Evolutionary conservation across 257 asterid genomes (phyloP).

Genomic region (Nicotiana benthamiana): DNA sequence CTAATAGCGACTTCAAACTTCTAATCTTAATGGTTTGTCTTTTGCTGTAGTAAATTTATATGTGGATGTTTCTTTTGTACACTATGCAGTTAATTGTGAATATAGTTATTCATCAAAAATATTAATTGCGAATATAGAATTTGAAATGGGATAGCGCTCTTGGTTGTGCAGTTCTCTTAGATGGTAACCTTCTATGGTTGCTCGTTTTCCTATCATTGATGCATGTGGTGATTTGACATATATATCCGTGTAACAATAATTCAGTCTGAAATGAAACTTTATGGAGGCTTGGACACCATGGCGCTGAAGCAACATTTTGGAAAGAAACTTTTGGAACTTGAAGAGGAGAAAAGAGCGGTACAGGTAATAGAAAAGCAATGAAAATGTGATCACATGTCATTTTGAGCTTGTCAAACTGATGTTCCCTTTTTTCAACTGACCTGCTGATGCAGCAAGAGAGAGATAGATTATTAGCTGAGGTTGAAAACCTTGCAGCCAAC

Average conservation of each 20-base stretch:
- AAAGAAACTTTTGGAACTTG: slow-evolving; percentile 84
- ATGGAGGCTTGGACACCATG: slow-evolving; percentile 73
- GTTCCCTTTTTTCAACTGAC: slow-evolving; percentile 7
- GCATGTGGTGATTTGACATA: slow-evolving; percentile 4
- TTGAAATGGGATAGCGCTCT: not conserved
- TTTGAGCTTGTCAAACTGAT: slow-evolving; percentile 9
- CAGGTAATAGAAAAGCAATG: slow-evolving; percentile 42
- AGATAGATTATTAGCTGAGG: slow-evolving; percentile 75
- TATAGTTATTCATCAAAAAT: not conserved
- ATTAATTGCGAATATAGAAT: not conserved
- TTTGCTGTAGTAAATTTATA: not conserved
- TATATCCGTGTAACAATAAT: slow-evolving; percentile 16
- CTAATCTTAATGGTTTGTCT: not conserved
- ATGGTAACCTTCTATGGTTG: not conserved
- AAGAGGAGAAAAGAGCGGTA: slow-evolving; percentile 86
- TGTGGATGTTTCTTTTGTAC: not conserved
- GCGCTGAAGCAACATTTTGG: slow-evolving; percentile 98
- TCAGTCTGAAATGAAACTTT: slow-evolving; percentile 91
- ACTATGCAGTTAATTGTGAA: not conserved
- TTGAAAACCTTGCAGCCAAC: slow-evolving; percentile 86
- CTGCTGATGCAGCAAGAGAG: slow-evolving; percentile 58
- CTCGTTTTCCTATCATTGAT: not conserved
- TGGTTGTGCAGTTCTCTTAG: not conserved
- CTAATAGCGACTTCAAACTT: not conserved
- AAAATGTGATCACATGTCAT: not conserved